A percentile compares a stretch with the other conserved stretches of the same genome.
Conservation (phyloP, 1,284 basidiomycete genomes). For the Omphalotus olearius region DNA sequence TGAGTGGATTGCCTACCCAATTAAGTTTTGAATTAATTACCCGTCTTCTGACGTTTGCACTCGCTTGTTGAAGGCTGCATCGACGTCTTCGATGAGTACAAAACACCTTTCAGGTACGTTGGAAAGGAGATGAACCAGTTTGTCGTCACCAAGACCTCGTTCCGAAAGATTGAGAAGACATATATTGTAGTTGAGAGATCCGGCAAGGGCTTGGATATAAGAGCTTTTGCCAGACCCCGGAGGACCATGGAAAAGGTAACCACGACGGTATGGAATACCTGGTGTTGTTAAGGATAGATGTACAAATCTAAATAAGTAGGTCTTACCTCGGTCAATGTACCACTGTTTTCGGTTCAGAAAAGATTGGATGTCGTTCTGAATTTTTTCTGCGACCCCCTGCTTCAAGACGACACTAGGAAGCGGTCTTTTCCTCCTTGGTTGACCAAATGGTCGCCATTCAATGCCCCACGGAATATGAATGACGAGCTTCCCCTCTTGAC, state of each 20-base stretch:
- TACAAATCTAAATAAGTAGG: not conserved
- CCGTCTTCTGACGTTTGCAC: slow-evolving; percentile 88
- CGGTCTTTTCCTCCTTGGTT: slow-evolving; percentile 85
- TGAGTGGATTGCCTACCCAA: slow-evolving; percentile 13
- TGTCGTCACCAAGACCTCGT: slow-evolving; percentile 95
- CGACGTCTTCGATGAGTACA: slow-evolving; percentile 94
- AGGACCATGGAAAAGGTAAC: slow-evolving; percentile 93
- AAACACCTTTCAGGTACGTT: slow-evolving; percentile 93
- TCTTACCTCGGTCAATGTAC: slow-evolving; percentile 93
- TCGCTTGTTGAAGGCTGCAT: slow-evolving; percentile 95
- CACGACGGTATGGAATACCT: slow-evolving; percentile 97
- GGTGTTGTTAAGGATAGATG: slow-evolving; percentile 7
- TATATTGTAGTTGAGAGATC: slow-evolving; percentile 91
- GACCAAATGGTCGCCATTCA: slow-evolving; percentile 96
- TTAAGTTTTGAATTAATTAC: slow-evolving; percentile 32
- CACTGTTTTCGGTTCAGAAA: slow-evolving; percentile 87
- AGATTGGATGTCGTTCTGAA: slow-evolving; percentile 76
- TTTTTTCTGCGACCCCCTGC: slow-evolving; percentile 73
- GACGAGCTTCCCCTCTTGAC: slow-evolving; percentile 91
- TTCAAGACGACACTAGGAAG: slow-evolving; percentile 90
- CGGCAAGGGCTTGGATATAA: slow-evolving; percentile 96
- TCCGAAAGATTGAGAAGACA: slow-evolving; percentile 96
- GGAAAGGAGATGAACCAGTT: slow-evolving; percentile 90
- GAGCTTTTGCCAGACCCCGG: slow-evolving; percentile 98
- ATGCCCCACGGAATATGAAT: slow-evolving; percentile 96